A percentile compares a stretch with the other conserved stretches of the same genome.
Conservation (phyloP, 164 flowering plant species). For the Santalum album region DNA sequence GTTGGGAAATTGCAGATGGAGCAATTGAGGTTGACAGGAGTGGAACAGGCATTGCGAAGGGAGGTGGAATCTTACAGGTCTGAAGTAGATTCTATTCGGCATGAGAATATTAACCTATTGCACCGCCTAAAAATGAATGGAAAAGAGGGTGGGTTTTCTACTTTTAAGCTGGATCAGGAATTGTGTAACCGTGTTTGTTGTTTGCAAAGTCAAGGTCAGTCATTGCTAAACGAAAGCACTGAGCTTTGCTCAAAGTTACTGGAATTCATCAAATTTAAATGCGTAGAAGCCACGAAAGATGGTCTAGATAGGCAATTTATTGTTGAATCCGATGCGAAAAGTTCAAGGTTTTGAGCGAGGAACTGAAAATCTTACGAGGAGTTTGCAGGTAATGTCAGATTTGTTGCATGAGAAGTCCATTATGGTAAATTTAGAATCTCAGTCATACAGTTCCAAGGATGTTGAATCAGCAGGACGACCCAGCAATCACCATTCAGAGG, state of each 20-base stretch:
- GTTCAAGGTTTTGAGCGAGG: slow-evolving; percentile 68
- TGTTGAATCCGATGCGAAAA: slow-evolving; percentile 75
- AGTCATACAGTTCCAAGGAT: slow-evolving; percentile 11
- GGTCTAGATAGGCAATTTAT: slow-evolving; percentile 53
- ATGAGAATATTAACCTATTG: slow-evolving; percentile 63
- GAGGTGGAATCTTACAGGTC: slow-evolving; percentile 61
- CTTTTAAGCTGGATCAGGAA: slow-evolving; percentile 68
- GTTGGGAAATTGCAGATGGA: slow-evolving; percentile 49
- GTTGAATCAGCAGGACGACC: slow-evolving; percentile 13
- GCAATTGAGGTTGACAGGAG: slow-evolving; percentile 67
- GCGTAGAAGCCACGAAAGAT: slow-evolving; percentile 14
- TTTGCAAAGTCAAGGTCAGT: slow-evolving; percentile 59
- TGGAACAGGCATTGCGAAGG: slow-evolving; percentile 67
- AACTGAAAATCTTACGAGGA: slow-evolving; percentile 48
- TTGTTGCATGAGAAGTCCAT: slow-evolving; percentile 54
- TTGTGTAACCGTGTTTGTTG: slow-evolving; percentile 35
- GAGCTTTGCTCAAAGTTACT: slow-evolving; percentile 49
- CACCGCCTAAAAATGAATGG: slow-evolving; percentile 45
- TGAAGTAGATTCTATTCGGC: slow-evolving; percentile 72
- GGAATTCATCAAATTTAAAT: slow-evolving; percentile 41
- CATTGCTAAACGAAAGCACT: slow-evolving; percentile 47
- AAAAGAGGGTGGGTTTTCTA: slow-evolving; percentile 33
- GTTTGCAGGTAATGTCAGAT: slow-evolving; percentile 43
- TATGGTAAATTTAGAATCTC: slow-evolving; percentile 19
- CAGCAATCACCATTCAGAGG: slow-evolving; percentile 32